Percentiles rank a stretch among this genome's conserved stretches.
Evolutionary conservation across 352 stramenopile species (phyloP).

Genomic region (Globisporangium barbulae): DNA sequence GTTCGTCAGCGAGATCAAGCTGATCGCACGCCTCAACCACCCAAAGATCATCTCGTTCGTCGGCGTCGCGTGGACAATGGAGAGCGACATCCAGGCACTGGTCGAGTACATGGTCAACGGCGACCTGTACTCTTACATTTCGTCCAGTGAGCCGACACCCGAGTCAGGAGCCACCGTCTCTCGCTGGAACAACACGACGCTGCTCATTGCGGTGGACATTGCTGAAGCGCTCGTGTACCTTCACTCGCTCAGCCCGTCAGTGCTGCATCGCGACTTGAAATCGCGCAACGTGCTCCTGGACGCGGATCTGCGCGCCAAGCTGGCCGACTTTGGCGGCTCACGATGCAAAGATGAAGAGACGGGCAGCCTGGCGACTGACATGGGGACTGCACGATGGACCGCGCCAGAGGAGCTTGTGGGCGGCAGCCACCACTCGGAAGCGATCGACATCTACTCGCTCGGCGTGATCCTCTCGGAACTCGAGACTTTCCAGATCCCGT

Average conservation of each 20-base stretch:
- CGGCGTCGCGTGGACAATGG: constrained; percentile 40
- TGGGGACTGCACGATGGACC: constrained; percentile 63
- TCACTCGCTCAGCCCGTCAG: constrained; percentile 23
- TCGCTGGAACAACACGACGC: constrained; percentile 14
- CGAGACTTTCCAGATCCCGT: constrained; percentile 48
- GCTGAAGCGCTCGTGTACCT: constrained; percentile 31
- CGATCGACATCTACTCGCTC: constrained; percentile 60
- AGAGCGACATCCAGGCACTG: constrained; percentile 36
- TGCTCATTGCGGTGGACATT: constrained; percentile 22
- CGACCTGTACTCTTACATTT: constrained; percentile 41
- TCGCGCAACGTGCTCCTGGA: constrained; percentile 28
- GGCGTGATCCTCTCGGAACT: constrained; percentile 58
- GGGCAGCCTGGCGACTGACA: constrained; percentile 31
- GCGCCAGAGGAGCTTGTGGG: constrained; percentile 63
- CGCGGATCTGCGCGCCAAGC: constrained; percentile 30
- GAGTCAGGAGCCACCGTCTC: not conserved
- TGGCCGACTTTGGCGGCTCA: constrained; percentile 50
- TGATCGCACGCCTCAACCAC: constrained; percentile 43
- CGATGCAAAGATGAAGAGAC: constrained; percentile 28
- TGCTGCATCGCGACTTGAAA: constrained; percentile 23
- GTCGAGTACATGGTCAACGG: constrained; percentile 59
- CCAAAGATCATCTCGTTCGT: constrained; percentile 50
- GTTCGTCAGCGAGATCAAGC: constrained; percentile 49
- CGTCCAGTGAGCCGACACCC: not conserved
- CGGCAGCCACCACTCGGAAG: constrained; percentile 43